Conservation (phyloP, 225 moss, liverwort and hornwort species). For the Pseudoscleropodium purum region DNA sequence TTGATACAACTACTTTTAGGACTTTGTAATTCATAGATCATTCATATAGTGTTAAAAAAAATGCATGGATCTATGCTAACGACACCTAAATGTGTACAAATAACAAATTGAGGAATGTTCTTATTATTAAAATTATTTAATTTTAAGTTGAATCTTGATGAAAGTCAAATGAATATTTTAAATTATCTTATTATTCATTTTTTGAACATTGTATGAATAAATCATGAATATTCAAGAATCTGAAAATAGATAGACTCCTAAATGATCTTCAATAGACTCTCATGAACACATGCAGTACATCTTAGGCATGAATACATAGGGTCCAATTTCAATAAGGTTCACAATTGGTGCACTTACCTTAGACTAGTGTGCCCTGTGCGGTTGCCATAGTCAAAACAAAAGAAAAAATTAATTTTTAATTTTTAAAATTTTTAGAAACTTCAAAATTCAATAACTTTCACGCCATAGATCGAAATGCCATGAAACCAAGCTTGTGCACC, state of each 20-base stretch:
- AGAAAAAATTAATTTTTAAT: too few species aligned
- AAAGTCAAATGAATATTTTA: background rate
- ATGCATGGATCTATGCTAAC: too few species aligned
- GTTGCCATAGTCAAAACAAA: too few species aligned
- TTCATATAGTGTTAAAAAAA: background rate
- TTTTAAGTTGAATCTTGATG: background rate
- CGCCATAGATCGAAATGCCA: too few species aligned
- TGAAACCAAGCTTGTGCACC: too few species aligned
- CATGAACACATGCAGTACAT: background rate
- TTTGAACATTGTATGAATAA: background rate
- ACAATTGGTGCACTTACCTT: background rate
- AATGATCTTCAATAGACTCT: background rate
- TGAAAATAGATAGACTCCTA: background rate
- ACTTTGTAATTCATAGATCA: background rate
- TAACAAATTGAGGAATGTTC: background rate
- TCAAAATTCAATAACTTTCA: too few species aligned
- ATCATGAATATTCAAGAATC: background rate
- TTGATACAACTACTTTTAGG: background rate
- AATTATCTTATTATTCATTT: background rate
- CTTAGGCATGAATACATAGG: background rate
- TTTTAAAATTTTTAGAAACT: too few species aligned
- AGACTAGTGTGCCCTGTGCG: too few species aligned
- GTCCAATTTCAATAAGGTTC: background rate
- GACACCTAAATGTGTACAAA: background rate
- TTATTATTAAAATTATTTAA: background rate